Base-by-base conservation (phyloP, 805 yeast genomes). In the Ogataea ramenticola region DNA sequence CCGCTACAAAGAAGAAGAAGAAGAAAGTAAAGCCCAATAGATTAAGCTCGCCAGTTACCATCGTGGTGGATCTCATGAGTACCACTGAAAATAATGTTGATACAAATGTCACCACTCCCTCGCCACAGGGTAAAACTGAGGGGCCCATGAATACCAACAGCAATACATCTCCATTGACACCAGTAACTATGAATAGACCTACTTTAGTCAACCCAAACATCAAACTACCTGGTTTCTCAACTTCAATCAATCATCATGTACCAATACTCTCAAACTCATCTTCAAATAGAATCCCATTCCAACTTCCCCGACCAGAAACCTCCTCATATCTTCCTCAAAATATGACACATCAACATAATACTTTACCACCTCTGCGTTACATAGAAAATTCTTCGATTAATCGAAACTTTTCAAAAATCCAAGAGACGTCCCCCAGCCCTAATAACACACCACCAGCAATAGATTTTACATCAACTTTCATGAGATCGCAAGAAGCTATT, bases 401-500 rank as follows among this genome's bases (percentile, higher is more conserved):
- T 24, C 10, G 6, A 24, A 10, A 24, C 27, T 24, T 10, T 31
- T 15, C 33, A 12, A 31, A 31, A 6, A n/a, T 31, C 12, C 17
- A n/a, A n/a, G 7, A 22, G 9, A 41, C 35, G 40, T 10, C 42
- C 19, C 45, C 44, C 17, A 46, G 42, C 21, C 54, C 51, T 31
- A 14, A 22, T 3, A 15, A 8, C 12, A 49, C 51, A 1, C 68
- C 68, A 10, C 67, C 67, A 4, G 67, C 70, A 2, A 62, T 68
- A 39, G 72, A 68, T 45, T 68, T 68, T 49, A 68, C 72, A 0
- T 57, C 67, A 15, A 60, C 67, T 46, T 68, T 63, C 17, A 34
- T 34, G 37, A 34, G 12, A 19, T 15, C 19, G 3, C 11, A 11
- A 20, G 12, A 34, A 5, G 19, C 10, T n/a, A n/a, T 11, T 6